A percentile compares a stretch with the other conserved stretches of the same genome.
Evolutionary conservation across 2,329 filamentous ascomycete species (phyloP).

Genomic region (Aspergillus sp.): DNA sequence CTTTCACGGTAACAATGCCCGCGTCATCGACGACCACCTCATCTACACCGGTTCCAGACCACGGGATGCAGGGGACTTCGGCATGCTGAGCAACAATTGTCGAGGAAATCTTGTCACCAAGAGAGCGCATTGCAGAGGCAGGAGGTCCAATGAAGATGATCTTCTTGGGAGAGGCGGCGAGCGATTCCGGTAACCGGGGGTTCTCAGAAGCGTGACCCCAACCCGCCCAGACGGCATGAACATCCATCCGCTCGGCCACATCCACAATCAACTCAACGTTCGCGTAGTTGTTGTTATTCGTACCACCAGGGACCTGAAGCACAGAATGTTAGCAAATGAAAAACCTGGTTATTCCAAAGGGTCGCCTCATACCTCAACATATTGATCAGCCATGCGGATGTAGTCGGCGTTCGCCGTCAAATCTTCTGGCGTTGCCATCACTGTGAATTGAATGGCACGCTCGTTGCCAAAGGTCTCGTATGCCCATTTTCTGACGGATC

Average conservation of each 20-base stretch:
- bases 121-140: constrained; percentile 95
- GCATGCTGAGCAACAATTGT: constrained; percentile 99
- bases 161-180: constrained; percentile 95
- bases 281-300: constrained; percentile 99
- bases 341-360: not conserved
- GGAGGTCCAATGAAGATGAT: constrained; percentile 99
- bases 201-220: constrained; percentile 99
- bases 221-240: constrained; percentile 98
- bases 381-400: constrained; percentile 99
- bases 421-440: constrained; percentile 99
- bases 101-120: constrained; percentile 99
- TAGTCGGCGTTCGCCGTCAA: constrained; percentile 97
- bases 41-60: constrained; percentile 92
- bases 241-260: constrained; percentile 96
- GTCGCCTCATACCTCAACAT: constrained; percentile 69
- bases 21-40: constrained; percentile 74
- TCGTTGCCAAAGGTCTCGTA: constrained; percentile 99
- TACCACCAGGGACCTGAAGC: constrained; percentile 82
- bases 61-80: constrained; percentile 95
- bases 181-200: constrained; percentile 91
- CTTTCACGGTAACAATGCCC: constrained; percentile 88
- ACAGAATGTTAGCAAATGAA: not conserved
- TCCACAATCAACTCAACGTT: constrained; percentile 99
- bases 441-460: constrained; percentile 96
- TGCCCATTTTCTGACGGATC: constrained; percentile 99